Evolutionary conservation across 257 asterid species (phyloP).

Genomic region (Eustoma russellianum): DNA sequence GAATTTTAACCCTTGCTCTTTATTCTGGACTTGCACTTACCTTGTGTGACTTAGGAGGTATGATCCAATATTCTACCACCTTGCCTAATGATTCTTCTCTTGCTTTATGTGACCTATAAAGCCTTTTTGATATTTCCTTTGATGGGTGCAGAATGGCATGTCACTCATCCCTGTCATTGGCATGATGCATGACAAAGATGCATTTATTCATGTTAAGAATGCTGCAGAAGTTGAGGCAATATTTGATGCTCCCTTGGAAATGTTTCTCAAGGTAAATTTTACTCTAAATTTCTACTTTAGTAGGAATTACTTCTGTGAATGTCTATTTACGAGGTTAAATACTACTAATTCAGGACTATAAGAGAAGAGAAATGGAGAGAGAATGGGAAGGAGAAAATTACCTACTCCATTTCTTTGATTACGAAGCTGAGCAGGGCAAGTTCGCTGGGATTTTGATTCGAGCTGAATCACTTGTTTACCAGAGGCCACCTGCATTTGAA

Average conservation of each 20-base stretch:
- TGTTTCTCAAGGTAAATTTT: constrained; percentile 61
- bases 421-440: constrained; percentile 17
- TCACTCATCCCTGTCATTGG: constrained; percentile 73
- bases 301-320: too few relatives aligned
- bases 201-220: constrained; percentile 41
- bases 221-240: constrained; percentile 70
- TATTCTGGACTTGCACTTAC: too few relatives aligned
- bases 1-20: too few relatives aligned
- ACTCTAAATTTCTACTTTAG: too few relatives aligned
- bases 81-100: too few relatives aligned
- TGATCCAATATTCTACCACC: too few relatives aligned
- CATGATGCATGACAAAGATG: constrained; percentile 37
- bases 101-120: too few relatives aligned
- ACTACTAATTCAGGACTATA: constrained; percentile 42
- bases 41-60: too few relatives aligned
- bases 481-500: constrained; percentile 43
- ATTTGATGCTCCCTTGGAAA: constrained; percentile 71
- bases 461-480: constrained; percentile 55
- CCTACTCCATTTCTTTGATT: constrained; percentile 65
- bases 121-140: too few relatives aligned
- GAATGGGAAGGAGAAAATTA: constrained; percentile 57
- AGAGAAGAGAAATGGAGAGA: constrained; percentile 43
- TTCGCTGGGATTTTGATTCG: constrained; percentile 61
- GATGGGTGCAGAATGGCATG: constrained; percentile 34
- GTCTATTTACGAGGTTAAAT: too few relatives aligned